Base-by-base conservation (phyloP, 768 basidiomycete genomes). In the Kwoniella newhampshirensis region DNA sequence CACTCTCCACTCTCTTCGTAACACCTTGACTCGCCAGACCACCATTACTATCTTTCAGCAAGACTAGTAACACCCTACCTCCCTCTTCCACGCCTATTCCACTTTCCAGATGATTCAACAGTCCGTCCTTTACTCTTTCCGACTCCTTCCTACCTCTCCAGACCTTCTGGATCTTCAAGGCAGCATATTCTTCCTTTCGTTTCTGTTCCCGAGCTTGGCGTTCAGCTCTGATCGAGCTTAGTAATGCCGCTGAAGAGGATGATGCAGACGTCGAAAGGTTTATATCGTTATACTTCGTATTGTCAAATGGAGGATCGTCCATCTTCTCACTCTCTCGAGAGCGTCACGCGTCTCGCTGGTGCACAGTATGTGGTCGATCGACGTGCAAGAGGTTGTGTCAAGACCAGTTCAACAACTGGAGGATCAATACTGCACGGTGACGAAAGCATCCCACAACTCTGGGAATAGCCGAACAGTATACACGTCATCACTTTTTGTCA, bases 251-350 rank as follows among this genome's bases (percentile, higher is more conserved):
- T 1, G 75, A 69, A 1, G 66, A 67, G 5, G 72, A 57, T 4
- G 75, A 59, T n/a, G 67, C 52, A 11, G 62, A 61, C 11, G 67
- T 73, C 4, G 71, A 73, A n/a, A 76, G 67, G 57, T 76, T 68
- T 58, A 75, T 65, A 15, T 64, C 56, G 52, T 62, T 57, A 26
- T 59, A 39, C 18, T 40, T 45, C 12, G 28, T 18, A 26, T 40
- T 35, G 42, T 21, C 46, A 37, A 37, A 36, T 23, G 23, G 36
- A 23, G 46, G 53, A 32, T 39, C 50, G 17, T 37, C 18, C 40
- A 42, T 42, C 40, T 7, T 42, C 18, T n/a, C 32, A 32, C 7
- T 13, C 32, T 6, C 6, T 32, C 32, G 32, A 32, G 7, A 32
- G 32, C n/a, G n/a, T n/a, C n/a, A n/a, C n/a, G n/a, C n/a, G n/a